A percentile compares a stretch with the other conserved stretches of the same genome.
These are phyloP conservation scores for Psidium friedrichsthalianum DNA, from an alignment of 345 rosid genomes.

Conservation along the genomic window DNA sequence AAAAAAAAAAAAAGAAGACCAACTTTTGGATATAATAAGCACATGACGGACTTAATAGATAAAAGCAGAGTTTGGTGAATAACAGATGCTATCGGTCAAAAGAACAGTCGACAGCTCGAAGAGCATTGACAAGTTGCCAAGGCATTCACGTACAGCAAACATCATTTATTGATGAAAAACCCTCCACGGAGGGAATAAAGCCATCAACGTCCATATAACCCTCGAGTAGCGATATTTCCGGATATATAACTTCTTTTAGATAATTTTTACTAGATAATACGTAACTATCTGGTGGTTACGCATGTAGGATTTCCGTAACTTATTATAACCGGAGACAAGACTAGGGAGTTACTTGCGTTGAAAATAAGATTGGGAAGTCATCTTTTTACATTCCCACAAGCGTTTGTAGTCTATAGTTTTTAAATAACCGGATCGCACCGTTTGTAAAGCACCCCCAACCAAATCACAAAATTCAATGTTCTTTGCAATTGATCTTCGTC, in stretches of 20 bases:
- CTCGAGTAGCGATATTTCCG: neutral
- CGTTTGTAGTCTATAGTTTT: neutral
- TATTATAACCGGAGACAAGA: neutral
- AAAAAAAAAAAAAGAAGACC: neutral
- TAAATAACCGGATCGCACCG: too few relatives aligned
- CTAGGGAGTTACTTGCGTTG: neutral
- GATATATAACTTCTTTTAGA: neutral
- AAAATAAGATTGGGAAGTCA: neutral
- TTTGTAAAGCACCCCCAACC: neutral
- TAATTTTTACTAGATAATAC: neutral
- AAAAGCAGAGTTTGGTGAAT: neutral
- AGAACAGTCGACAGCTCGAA: neutral
- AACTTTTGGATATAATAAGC: neutral
- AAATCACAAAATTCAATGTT: neutral
- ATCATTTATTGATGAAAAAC: neutral
- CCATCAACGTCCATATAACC: neutral
- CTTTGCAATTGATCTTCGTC: neutral
- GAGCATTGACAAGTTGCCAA: neutral
- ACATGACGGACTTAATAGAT: neutral
- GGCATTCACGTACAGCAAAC: neutral
- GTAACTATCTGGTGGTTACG: neutral
- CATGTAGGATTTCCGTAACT: neutral
- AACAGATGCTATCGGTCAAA: neutral
- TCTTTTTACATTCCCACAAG: neutral
- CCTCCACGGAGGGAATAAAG: neutral